Evolutionary conservation across 805 yeast species (phyloP).

Genomic region (Cyberlindnera euphorbiiphila): DNA sequence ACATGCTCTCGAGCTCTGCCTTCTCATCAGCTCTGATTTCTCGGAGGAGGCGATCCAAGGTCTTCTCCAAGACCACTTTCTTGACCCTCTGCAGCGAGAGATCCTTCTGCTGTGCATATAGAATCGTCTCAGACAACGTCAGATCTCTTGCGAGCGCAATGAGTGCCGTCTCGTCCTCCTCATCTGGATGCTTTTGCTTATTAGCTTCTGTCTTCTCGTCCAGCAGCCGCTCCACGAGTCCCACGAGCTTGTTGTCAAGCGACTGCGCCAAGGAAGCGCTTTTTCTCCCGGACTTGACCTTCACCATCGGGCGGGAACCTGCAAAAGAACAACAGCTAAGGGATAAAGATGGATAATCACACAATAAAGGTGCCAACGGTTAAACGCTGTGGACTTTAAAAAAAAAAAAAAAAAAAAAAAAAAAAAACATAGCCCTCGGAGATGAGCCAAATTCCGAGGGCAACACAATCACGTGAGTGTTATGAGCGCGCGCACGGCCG

Average conservation of each 20-base stretch:
- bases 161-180: conserved; percentile 31
- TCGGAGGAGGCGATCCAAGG: conserved; percentile 57
- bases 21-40: conserved; percentile 57
- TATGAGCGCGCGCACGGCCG: neutral
- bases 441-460: neutral
- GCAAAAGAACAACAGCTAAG: neutral
- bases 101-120: conserved; percentile 62
- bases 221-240: conserved; percentile 50
- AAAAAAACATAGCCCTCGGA: neutral
- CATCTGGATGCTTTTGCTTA: conserved; percentile 30
- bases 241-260: conserved; percentile 55
- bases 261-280: conserved; percentile 27
- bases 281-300: conserved; percentile 25
- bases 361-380: neutral
- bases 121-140: conserved; percentile 45
- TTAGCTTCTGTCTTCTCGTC: conserved; percentile 55
- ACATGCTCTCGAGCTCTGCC: conserved; percentile 37
- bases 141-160: conserved; percentile 64
- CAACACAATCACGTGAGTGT: neutral
- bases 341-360: too few relatives aligned
- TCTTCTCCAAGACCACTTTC: conserved; percentile 54
- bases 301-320: conserved; percentile 30
- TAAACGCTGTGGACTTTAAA: neutral
- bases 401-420: neutral
- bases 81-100: conserved; percentile 66